Evolutionary conservation across 2,329 filamentous ascomycete genomes (phyloP).

Genomic region (Phoma sp.): DNA sequence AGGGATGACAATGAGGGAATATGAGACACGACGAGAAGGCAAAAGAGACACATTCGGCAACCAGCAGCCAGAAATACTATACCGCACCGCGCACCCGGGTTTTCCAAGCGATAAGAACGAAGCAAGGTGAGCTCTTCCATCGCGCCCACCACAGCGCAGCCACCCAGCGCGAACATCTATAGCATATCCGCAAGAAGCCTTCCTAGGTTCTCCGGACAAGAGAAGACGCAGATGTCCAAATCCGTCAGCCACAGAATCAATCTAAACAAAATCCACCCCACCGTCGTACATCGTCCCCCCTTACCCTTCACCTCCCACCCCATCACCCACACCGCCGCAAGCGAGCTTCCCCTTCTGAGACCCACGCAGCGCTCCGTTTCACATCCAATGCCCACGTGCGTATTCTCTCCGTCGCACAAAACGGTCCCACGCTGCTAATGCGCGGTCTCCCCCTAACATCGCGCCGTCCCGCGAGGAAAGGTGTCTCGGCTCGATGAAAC

Average conservation of each 20-base stretch:
- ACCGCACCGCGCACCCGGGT: background rate
- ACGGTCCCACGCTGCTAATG: constrained; percentile 1
- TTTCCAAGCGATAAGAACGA: background rate
- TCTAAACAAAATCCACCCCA: no score
- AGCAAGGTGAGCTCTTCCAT: constrained; percentile 1
- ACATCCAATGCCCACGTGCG: background rate
- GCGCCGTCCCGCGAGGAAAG: background rate
- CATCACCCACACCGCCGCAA: no score
- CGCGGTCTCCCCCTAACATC: background rate
- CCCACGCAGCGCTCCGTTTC: background rate
- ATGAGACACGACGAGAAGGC: constrained; percentile 23
- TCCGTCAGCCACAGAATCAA: no score
- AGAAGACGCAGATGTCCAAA: no score
- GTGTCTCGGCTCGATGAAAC: background rate
- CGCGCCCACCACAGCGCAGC: background rate
- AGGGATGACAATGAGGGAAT: constrained; percentile 63
- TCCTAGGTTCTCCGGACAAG: no score
- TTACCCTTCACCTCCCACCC: no score
- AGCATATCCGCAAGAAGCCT: no score
- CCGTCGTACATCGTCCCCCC: no score
- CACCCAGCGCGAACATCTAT: no score
- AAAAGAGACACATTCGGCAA: background rate
- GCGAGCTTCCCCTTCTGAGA: no score
- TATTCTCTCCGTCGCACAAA: constrained; percentile 1
- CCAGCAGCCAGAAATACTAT: background rate